These are phyloP conservation scores for Penicillium psychrosexuale DNA, from an alignment of 2,329 filamentous ascomycete species.

Conservation along the genomic window DNA sequence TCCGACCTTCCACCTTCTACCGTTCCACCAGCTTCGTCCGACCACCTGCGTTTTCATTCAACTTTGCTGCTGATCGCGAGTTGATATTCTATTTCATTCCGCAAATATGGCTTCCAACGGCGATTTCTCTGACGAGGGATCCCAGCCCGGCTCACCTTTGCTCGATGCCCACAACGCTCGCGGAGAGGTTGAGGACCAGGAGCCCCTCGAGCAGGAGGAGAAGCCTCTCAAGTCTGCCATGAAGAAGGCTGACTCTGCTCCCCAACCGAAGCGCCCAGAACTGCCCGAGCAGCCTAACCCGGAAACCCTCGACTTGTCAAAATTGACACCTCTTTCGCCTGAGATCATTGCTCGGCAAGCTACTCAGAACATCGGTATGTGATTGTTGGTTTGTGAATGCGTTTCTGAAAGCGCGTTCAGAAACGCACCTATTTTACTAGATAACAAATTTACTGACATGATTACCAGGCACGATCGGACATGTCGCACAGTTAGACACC, in stretches of 20 bases:
- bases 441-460: not conserved
- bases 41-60: conserved; percentile 18
- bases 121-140: conserved; percentile 55
- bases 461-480: conserved; percentile 66
- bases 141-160: conserved; percentile 54
- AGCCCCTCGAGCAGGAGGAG: conserved; percentile 58
- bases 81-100: conserved; percentile 19
- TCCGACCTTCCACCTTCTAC: conserved; percentile 23
- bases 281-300: conserved; percentile 92
- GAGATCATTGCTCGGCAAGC: conserved; percentile 98
- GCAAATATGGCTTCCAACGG: conserved; percentile 56
- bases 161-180: conserved; percentile 53
- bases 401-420: not conserved
- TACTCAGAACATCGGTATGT: conserved; percentile 92
- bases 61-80: conserved; percentile 15
- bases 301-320: conserved; percentile 77
- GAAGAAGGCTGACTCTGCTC: conserved; percentile 66
- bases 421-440: not conserved
- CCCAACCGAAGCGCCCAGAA: conserved; percentile 59
- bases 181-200: conserved; percentile 73
- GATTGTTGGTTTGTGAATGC: not conserved
- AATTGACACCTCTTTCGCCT: conserved; percentile 79
- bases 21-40: not conserved
- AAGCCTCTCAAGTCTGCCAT: conserved; percentile 78
- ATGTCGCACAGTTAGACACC: conserved; percentile 72